phyloP scores from a whole-genome alignment of 208 protist genomes.

The Balamuthia mandrillaris region DNA sequence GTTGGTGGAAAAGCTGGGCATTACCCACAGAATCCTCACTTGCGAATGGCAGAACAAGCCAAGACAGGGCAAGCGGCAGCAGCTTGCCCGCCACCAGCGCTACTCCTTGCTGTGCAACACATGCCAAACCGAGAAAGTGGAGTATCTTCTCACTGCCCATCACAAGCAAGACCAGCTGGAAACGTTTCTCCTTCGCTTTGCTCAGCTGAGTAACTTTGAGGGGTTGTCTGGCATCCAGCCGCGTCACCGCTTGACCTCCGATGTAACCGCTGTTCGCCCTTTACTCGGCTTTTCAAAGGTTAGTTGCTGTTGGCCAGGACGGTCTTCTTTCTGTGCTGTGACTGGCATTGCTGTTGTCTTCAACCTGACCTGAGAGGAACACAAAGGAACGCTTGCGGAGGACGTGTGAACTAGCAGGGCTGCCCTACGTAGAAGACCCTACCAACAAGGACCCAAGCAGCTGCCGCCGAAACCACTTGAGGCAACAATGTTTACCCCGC shows the following conservation, averaged over 20 bases:
- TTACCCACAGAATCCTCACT: neutral
- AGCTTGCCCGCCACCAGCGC: neutral
- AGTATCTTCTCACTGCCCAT: conserved; percentile 10
- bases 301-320: too few relatives aligned
- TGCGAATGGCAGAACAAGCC: neutral
- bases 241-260: neutral
- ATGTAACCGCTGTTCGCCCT: too few relatives aligned
- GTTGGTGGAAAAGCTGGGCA: neutral
- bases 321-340: too few relatives aligned
- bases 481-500: too few relatives aligned
- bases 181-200: neutral
- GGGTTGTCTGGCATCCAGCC: conserved; percentile 1
- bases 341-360: too few relatives aligned
- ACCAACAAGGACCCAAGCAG: too few relatives aligned
- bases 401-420: too few relatives aligned
- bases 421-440: too few relatives aligned
- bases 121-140: neutral
- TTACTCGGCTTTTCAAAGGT: too few relatives aligned
- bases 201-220: neutral
- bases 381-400: too few relatives aligned
- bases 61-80: neutral
- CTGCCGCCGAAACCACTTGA: too few relatives aligned
- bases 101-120: neutral
- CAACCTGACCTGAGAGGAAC: too few relatives aligned
- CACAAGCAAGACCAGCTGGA: conserved; percentile 1